Percentiles rank a stretch among this genome's conserved stretches.
These are phyloP conservation scores for Pseudopithomyces maydicus DNA, from an alignment of 2,329 filamentous ascomycete genomes.

Conservation along the genomic window DNA sequence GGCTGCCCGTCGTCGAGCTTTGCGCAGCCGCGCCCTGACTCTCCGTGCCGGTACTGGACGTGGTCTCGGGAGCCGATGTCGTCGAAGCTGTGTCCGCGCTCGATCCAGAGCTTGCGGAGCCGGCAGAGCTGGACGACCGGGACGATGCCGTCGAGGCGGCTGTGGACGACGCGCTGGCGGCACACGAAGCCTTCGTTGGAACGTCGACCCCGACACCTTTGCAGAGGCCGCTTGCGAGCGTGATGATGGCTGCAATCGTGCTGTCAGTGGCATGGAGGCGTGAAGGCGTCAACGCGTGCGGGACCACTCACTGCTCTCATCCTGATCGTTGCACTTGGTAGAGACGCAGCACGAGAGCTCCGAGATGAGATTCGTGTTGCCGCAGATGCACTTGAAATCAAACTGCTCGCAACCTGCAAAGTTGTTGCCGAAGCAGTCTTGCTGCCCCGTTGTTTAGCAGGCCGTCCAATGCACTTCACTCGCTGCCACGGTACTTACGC, in stretches of 20 bases:
- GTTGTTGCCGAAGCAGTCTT: constrained; percentile 43
- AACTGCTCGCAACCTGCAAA: constrained; percentile 45
- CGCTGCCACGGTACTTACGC: constrained; percentile 23
- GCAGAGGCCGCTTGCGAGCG: constrained; percentile 50
- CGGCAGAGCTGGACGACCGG: constrained; percentile 9
- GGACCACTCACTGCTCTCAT: constrained; percentile 38
- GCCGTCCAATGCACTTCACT: background rate
- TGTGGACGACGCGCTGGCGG: constrained; percentile 23
- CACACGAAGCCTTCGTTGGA: constrained; percentile 46
- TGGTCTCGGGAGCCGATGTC: constrained; percentile 2
- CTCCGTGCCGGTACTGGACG: background rate
- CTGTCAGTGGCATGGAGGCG: constrained; percentile 4
- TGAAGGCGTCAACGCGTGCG: background rate
- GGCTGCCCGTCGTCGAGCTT: constrained; percentile 11
- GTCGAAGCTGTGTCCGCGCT: background rate
- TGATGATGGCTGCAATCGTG: constrained; percentile 43
- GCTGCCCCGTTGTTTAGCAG: constrained; percentile 18
- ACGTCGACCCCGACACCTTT: constrained; percentile 44
- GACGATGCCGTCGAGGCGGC: constrained; percentile 18
- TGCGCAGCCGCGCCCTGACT: background rate
- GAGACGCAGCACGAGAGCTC: constrained; percentile 50
- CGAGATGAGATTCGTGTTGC: constrained; percentile 40
- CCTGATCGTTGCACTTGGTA: constrained; percentile 35
- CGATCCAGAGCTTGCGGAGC: constrained; percentile 2
- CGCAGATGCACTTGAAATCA: constrained; percentile 51